A percentile compares a stretch with the other conserved stretches of the same genome.
phyloP scores from a whole-genome alignment of 2,329 filamentous ascomycete genomes.

The Aurifilum marmelostoma region DNA sequence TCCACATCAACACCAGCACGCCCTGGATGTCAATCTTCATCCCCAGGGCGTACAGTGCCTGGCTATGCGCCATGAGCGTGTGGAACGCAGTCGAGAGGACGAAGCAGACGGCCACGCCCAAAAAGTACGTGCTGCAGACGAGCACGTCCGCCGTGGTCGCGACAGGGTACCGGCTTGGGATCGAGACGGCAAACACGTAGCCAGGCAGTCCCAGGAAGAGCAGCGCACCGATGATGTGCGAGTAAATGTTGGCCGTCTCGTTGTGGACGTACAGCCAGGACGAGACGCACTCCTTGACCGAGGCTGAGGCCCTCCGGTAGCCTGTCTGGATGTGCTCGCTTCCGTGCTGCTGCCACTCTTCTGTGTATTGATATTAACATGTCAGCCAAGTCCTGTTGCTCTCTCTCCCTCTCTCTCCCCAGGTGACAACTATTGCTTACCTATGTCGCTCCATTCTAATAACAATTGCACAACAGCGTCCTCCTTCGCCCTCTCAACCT shows the following conservation, averaged over 20 bases:
- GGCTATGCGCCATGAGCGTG: conserved; percentile 59
- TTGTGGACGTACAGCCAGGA: conserved; percentile 38
- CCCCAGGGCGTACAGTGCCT: conserved; percentile 51
- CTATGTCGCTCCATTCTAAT: conserved; percentile 14
- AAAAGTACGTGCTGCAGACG: conserved; percentile 48
- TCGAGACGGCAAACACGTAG: conserved; percentile 38
- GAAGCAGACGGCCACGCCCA: conserved; percentile 51
- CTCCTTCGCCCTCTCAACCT: background rate
- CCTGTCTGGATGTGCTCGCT: conserved; percentile 42
- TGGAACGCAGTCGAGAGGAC: conserved; percentile 57
- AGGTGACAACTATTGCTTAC: background rate
- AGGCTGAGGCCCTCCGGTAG: conserved; percentile 36
- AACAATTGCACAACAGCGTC: background rate
- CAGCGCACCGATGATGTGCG: conserved; percentile 46
- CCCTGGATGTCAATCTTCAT: conserved; percentile 65
- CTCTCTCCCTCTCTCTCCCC: too few relatives aligned
- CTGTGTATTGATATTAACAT: background rate
- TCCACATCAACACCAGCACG: conserved; percentile 65
- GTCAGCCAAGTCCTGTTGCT: too few relatives aligned
- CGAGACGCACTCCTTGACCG: conserved; percentile 32
- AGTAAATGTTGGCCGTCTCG: conserved; percentile 49
- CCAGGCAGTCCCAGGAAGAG: conserved; percentile 45
- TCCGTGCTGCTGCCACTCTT: conserved; percentile 34
- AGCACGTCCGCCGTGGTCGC: conserved; percentile 44
- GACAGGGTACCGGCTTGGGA: conserved; percentile 42